These are phyloP conservation scores for Eremomyces bilateralis DNA, from an alignment of 495 filamentous ascomycete species.

Conservation along the genomic window DNA sequence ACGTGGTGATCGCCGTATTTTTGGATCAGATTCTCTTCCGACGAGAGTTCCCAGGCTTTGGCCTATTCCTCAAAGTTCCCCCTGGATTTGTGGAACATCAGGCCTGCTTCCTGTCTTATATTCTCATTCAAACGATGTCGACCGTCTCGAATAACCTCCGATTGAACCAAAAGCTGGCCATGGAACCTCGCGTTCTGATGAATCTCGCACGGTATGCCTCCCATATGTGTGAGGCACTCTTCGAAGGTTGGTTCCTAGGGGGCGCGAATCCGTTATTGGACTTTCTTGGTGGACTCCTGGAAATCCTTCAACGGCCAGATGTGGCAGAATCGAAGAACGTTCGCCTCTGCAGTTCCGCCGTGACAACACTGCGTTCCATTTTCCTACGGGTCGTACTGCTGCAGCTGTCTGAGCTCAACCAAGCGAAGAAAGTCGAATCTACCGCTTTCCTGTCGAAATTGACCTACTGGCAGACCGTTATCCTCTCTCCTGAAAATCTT, in stretches of 20 bases:
- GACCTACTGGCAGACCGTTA: conserved; percentile 83
- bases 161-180: conserved; percentile 46
- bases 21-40: conserved; percentile 58
- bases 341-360: conserved; percentile 62
- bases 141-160: conserved; percentile 46
- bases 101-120: conserved; percentile 81
- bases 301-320: conserved; percentile 75
- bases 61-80: conserved; percentile 70
- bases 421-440: conserved; percentile 32
- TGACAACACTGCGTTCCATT: conserved; percentile 47
- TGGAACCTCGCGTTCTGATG: conserved; percentile 61
- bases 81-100: conserved; percentile 85
- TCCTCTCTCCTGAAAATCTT: conserved; percentile 51
- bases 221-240: conserved; percentile 72
- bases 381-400: conserved; percentile 61
- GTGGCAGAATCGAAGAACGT: conserved; percentile 63
- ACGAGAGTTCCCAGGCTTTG: conserved; percentile 81
- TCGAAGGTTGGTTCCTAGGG: conserved; percentile 87
- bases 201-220: conserved; percentile 62
- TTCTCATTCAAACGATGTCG: conserved; percentile 53
- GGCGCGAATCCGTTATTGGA: conserved; percentile 67
- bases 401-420: conserved; percentile 62
- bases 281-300: conserved; percentile 63
- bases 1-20: conserved; percentile 57
- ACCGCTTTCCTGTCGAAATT: conserved; percentile 61